Evolutionary conservation across 73 alveolate genomes (phyloP), one percentile per base, ranked within the genome.

Genomic region (Paraurostyla sp.): DNA sequence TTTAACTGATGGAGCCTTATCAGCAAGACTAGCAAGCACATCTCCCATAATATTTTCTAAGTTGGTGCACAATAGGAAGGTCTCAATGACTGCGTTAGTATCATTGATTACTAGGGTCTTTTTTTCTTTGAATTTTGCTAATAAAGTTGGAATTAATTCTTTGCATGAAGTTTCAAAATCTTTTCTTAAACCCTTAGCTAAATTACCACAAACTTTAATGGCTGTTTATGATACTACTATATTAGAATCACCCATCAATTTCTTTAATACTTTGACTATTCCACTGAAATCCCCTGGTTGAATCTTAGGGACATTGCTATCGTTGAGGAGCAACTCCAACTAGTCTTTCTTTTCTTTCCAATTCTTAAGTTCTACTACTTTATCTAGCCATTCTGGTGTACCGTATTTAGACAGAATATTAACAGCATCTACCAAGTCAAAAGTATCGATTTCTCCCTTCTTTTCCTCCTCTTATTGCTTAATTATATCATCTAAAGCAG

Each of bases 281-380:
- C 83, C 38, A 0, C 7, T 18, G 22, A 35, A 40, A 69, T 89
- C 87, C 18, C 88, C 82, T 0, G 83, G 20, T 71, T 71, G 13
- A 35, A 89, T 80, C 62, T 89, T 89, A 13, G 94, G 92, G 2
- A 76, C 83, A 68, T 63, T 68, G 16, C 51, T 32, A 25, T 29
- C 84, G 20, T 60, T 84, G 36, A 60, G 42, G 0, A 95, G 68
- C 56, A 85, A 92, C 11, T 95, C 97, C 36, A 95, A 69, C 41
- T 63, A 57, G 0, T 92, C 98, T 48, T 87, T 80, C 85, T 95
- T 95, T 56, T 93, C 98, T 71, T 81, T 83, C 98, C 98, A 95
- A 52, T 93, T 90, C 46, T 91, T 92, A 45, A 76, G 59, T 22
- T 93, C 97, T 0, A 81, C 46, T 11, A 95, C 91, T 49, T 82